A percentile compares a stretch with the other conserved stretches of the same genome.
These are phyloP conservation scores for Bombardia bombarda DNA, from an alignment of 495 filamentous ascomycete genomes.

Conservation along the genomic window DNA sequence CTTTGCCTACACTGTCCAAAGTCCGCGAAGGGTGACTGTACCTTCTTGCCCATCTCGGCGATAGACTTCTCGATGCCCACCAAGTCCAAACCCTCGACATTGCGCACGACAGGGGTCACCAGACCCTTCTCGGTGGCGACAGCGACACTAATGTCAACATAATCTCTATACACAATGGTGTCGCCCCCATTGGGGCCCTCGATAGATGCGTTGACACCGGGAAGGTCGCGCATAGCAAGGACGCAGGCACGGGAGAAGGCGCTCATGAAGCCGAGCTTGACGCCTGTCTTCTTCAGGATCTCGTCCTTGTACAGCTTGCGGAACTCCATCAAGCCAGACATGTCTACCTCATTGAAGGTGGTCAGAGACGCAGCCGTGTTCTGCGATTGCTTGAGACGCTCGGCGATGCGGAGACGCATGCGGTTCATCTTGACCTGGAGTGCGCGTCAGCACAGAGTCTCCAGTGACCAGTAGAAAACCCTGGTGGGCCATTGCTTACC, in stretches of 20 bases:
- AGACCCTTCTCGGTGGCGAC: conserved; percentile 97
- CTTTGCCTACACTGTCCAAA: too few species aligned
- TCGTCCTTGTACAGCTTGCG: conserved; percentile 96
- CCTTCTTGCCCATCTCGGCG: conserved; percentile 93
- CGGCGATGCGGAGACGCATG: conserved; percentile 94
- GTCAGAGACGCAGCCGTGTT: conserved; percentile 96
- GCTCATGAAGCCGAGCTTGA: conserved; percentile 98
- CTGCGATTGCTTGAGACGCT: conserved; percentile 97
- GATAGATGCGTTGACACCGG: conserved; percentile 95
- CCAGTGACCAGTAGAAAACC: background rate
- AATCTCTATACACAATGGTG: conserved; percentile 96
- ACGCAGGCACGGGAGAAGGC: conserved; percentile 90
- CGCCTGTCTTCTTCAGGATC: conserved; percentile 87
- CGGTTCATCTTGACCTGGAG: conserved; percentile 97
- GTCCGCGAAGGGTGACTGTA: too few species aligned
- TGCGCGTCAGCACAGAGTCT: conserved; percentile 6
- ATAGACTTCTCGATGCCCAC: conserved; percentile 87
- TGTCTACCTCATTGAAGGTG: conserved; percentile 99
- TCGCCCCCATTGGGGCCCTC: conserved; percentile 92
- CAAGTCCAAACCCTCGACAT: conserved; percentile 79
- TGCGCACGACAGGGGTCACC: conserved; percentile 93
- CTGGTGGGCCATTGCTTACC: conserved; percentile 40
- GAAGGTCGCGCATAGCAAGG: conserved; percentile 88
- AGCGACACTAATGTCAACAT: conserved; percentile 95
- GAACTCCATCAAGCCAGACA: conserved; percentile 97